Conservation (phyloP, 371 early-diverging fungal genomes). For the Mortierella sp. region DNA sequence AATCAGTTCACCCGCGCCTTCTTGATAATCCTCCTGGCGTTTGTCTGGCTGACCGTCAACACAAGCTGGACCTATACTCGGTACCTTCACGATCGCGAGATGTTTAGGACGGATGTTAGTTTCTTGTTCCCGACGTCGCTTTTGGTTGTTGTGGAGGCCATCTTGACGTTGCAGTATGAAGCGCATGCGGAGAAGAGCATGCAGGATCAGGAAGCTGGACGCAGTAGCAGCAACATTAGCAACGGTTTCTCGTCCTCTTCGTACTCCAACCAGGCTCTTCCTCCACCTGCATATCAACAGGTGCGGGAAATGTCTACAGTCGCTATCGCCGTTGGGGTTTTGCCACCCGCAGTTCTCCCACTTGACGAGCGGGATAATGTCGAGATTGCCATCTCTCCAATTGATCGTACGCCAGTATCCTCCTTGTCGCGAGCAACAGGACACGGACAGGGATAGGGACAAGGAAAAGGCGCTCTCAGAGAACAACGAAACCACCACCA, state of each 20-base stretch:
- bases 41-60: slow-evolving; percentile 20
- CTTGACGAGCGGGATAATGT: slow-evolving; percentile 24
- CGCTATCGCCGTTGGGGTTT: not conserved
- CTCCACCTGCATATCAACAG: not conserved
- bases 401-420: not conserved
- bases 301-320: not conserved
- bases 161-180: slow-evolving; percentile 20
- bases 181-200: not conserved
- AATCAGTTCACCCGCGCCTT: not conserved
- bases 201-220: not conserved
- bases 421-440: not conserved
- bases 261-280: not conserved
- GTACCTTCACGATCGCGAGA: not conserved
- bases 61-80: not conserved
- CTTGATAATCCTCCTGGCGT: slow-evolving; percentile 19
- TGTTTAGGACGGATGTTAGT: not conserved
- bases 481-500: not conserved
- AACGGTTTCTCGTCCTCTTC: not conserved
- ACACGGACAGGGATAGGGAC: not conserved
- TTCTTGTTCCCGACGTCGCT: slow-evolving; percentile 18
- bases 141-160: slow-evolving; percentile 14
- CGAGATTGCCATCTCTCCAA: slow-evolving; percentile 17
- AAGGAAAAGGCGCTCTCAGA: not conserved
- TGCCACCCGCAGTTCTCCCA: slow-evolving; percentile 9
- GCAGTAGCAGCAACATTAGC: too few species aligned